Evolutionary conservation across 2,329 filamentous ascomycete species (phyloP).

Genomic region (Botryotinia calthae): DNA sequence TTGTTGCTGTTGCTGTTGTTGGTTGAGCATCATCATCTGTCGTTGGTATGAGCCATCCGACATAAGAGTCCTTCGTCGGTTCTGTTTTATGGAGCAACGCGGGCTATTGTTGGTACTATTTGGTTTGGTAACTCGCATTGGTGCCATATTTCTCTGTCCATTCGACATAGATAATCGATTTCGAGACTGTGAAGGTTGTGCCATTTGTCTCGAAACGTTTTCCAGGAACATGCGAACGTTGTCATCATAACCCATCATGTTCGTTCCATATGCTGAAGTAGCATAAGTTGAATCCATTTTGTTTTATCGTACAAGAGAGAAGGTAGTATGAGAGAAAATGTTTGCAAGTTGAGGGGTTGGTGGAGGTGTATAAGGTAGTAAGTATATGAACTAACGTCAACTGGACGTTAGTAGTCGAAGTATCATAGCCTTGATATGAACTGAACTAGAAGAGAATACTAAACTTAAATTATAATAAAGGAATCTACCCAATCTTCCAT

Average conservation of each 20-base stretch:
- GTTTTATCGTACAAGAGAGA: conserved; percentile 20
- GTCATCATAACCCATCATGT: conserved; percentile 37
- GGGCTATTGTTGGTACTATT: conserved; percentile 69
- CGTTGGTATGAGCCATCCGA: conserved; percentile 43
- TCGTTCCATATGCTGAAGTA: conserved; percentile 26
- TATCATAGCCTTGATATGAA: conserved; percentile 28
- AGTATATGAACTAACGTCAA: conserved; percentile 19
- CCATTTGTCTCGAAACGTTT: conserved; percentile 52
- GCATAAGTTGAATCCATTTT: conserved; percentile 33
- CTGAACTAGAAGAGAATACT: conserved; percentile 29
- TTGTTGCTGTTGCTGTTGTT: conserved; percentile 36
- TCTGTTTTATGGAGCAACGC: conserved; percentile 49
- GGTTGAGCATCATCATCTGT: conserved; percentile 36
- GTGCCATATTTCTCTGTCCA: conserved; percentile 48
- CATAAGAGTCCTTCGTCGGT: conserved; percentile 56
- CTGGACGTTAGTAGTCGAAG: conserved; percentile 26
- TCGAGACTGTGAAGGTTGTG: conserved; percentile 47
- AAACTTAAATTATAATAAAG: conserved; percentile 24
- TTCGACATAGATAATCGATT: conserved; percentile 49
- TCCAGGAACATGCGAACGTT: conserved; percentile 48
- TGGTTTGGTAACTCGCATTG: conserved; percentile 63
- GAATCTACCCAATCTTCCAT: conserved; percentile 29
- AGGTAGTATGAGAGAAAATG: conserved; percentile 5
- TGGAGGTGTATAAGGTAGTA: conserved; percentile 15
- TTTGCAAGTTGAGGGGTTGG: conserved; percentile 14